Evolutionary conservation across 2,329 filamentous ascomycete species (phyloP).

Genomic region (Cercospora janseana): DNA sequence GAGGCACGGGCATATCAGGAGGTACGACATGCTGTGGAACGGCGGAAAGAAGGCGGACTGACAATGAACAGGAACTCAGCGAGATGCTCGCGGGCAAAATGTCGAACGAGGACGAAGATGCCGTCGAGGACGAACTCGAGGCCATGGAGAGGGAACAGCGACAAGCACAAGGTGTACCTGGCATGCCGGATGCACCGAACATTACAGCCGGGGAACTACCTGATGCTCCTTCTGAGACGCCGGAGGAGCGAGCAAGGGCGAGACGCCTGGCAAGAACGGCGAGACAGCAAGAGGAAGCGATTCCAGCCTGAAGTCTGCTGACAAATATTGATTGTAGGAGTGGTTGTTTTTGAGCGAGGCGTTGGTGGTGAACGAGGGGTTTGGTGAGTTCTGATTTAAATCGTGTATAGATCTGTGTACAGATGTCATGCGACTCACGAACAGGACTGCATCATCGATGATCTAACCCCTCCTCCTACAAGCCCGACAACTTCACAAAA

Average conservation of each 20-base stretch:
- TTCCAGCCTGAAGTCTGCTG: slow-evolving; percentile 26
- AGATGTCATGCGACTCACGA: too few species aligned
- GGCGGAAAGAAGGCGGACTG: slow-evolving; percentile 6
- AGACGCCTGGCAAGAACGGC: slow-evolving; percentile 31
- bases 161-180: slow-evolving; percentile 31
- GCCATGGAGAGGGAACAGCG: slow-evolving; percentile 67
- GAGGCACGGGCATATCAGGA: slow-evolving; percentile 90
- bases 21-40: slow-evolving; percentile 46
- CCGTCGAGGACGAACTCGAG: slow-evolving; percentile 92
- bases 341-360: slow-evolving; percentile 4
- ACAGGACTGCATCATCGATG: too few species aligned
- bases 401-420: too few species aligned
- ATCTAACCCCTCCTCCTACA: too few species aligned
- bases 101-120: slow-evolving; percentile 93
- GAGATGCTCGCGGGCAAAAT: slow-evolving; percentile 86
- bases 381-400: too few species aligned
- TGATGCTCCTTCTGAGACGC: slow-evolving; percentile 33
- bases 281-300: slow-evolving; percentile 25
- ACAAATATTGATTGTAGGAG: neutral
- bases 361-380: too few species aligned
- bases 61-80: slow-evolving; percentile 70
- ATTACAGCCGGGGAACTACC: slow-evolving; percentile 32
- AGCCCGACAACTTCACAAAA: too few species aligned
- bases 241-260: slow-evolving; percentile 32
- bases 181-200: slow-evolving; percentile 43